Base-by-base conservation (phyloP, 2,329 filamentous ascomycete species). In the Capronia epimyces region DNA sequence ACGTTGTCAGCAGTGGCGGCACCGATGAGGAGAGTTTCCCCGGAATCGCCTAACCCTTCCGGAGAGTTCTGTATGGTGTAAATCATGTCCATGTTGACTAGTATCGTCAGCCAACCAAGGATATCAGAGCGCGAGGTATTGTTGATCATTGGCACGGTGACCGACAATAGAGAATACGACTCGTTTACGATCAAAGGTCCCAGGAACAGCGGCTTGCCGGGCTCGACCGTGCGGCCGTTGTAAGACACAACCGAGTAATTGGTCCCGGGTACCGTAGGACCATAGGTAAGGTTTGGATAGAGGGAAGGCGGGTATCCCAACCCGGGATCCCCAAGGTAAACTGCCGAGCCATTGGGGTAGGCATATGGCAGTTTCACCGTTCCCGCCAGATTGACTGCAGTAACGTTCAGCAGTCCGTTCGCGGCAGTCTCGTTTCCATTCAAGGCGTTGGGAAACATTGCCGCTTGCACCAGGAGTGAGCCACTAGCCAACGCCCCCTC, bases 71-170 rank as follows among this genome's bases (percentile, higher is more conserved):
- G 71, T 1, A 89, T 77, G 39, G 75, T 67, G n/a, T 82, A 71
- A 2, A 93, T 72, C 1, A 84, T 75, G 3, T 71, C 70, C 1
- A 84, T 84, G 49, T 86, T 80, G 49, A 86, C 78, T n/a, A 95
- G 74, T 1, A 91, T 71, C 1, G 89, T 95, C 72, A 95, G 79
- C 72, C 89, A 95, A 1, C 88, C 90, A 3, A 95, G 74, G 1
- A 91, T 79, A 55, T 85, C 82, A 36, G 69, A 66, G 1, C 77
- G 76, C 1, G 75, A 75, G 58, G 83, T 86, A 64, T 85, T 82
- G 64, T 85, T 82, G 53, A 87, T 78, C 46, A 96, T 81, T 0
- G 89, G 87, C 13, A 91, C 70, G 0, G 89, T 95, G 52, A 95
- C 73, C 2, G 89, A 95, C 10, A 95, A 66, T 9, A 96, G 71